These are phyloP conservation scores for Monosporozyma siamensis DNA, from an alignment of 805 yeast species.

Conservation along the genomic window DNA sequence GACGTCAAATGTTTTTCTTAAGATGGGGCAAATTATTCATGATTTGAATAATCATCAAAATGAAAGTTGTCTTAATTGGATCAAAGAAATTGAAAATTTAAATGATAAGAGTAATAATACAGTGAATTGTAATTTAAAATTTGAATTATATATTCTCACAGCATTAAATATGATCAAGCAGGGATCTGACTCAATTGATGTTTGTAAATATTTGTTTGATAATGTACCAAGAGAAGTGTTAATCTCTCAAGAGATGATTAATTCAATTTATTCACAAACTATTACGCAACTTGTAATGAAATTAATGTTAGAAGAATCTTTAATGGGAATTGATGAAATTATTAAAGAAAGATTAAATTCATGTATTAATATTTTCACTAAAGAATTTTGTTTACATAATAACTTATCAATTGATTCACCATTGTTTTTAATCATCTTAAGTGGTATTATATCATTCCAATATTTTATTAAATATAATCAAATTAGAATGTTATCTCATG, in stretches of 20 bases:
- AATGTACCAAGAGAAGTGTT: constrained; percentile 21
- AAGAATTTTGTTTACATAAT: constrained; percentile 40
- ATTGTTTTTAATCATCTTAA: constrained; percentile 38
- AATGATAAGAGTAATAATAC: not conserved
- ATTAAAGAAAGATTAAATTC: constrained; percentile 16
- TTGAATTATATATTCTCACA: constrained; percentile 19
- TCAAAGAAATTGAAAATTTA: constrained; percentile 10
- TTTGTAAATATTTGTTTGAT: constrained; percentile 34
- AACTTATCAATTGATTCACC: constrained; percentile 48
- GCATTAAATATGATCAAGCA: constrained; percentile 15
- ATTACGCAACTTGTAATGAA: constrained; percentile 40
- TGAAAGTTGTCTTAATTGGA: constrained; percentile 44
- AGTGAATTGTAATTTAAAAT: constrained; percentile 12
- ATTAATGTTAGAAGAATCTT: constrained; percentile 16
- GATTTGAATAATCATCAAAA: constrained; percentile 32
- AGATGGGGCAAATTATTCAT: constrained; percentile 36
- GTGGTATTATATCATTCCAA: constrained; percentile 48
- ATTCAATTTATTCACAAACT: constrained; percentile 5
- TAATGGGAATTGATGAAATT: constrained; percentile 17
- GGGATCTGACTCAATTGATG: constrained; percentile 16
- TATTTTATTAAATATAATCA: constrained; percentile 40
- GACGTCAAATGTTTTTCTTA: constrained; percentile 31
- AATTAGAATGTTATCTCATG: constrained; percentile 24
- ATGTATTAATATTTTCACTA: constrained; percentile 32
- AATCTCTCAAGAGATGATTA: constrained; percentile 31